Evolutionary conservation across 202 grass and related monocot genomes (phyloP), one percentile per base, ranked within the genome.

Genomic region (Schoenoplectus triqueter): DNA sequence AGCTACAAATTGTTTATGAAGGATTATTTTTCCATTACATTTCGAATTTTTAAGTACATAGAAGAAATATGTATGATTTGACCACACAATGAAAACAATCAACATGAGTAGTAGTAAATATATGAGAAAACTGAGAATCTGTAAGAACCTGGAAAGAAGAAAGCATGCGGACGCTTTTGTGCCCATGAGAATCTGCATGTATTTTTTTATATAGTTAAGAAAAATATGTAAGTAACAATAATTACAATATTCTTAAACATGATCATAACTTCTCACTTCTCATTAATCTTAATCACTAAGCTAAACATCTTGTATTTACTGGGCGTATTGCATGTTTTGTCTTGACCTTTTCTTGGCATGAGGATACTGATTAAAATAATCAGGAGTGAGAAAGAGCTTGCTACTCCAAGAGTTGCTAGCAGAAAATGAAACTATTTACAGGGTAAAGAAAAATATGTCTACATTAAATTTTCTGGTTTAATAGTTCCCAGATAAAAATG

Each of bases 121-220:
- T 10, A 83, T 44, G 2, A 78, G 22, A 17, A 83, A 82, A 82
- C 7, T 20, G 17, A 68, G 22, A 68, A 51, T 9, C 14, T 14
- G 17, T 49, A 50, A 3, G 14, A 81, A 97, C 92, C 87, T 66
- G 92, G 92, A 47, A 97, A 89, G 56, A 97, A 92, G 0, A 86
- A 72, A 67, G 83, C 89, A 63, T 92, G 54, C 57, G 93, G 92
- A 7, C 92, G 89, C 78, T 93, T 93, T 57, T 97, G 94, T 74
- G 86, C 90, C 91, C 95, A 98, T 0, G 92, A 98, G 73, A 98
- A 98, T 85, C 94, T 92, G 89, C 68, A 95, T 52, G 14, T 51
- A 82, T 66, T 50, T 66, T 66, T 10, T 51, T 2, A 1, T 5
- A 13, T 21, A 66, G 19, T 81, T 46, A 46, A 79, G 2, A 45